phyloP scores from a whole-genome alignment of 257 asterid genomes.

The Solanum tarapatanum region DNA sequence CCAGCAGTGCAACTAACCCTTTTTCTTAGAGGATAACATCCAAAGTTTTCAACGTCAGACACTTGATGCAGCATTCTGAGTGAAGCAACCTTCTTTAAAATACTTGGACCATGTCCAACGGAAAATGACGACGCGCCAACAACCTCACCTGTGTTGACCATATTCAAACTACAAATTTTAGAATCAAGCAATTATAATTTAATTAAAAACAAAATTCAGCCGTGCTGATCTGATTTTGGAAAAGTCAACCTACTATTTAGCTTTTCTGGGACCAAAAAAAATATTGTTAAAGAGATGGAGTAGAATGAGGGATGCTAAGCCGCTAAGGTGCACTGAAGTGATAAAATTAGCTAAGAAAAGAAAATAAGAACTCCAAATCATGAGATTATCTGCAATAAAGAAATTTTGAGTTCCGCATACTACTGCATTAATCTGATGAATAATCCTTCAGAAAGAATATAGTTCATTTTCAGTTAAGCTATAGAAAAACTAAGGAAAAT shows the following conservation, averaged over 20 bases:
- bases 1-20: conserved; percentile 36
- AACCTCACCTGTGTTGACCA: conserved; percentile 65
- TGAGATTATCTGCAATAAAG: background rate
- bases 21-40: conserved; percentile 53
- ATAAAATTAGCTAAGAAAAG: background rate
- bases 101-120: conserved; percentile 55
- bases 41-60: conserved; percentile 37
- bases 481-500: background rate
- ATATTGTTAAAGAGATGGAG: background rate
- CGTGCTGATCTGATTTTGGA: background rate
- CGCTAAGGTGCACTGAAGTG: background rate
- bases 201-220: background rate
- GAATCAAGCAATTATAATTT: background rate
- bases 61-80: conserved; percentile 79
- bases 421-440: background rate
- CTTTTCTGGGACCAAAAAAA: background rate
- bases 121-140: conserved; percentile 91
- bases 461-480: background rate
- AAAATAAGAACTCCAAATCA: background rate
- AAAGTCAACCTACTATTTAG: background rate
- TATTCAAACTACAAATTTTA: conserved; percentile 17
- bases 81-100: conserved; percentile 73
- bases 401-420: background rate
- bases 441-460: background rate
- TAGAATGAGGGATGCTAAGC: background rate